A percentile compares a stretch with the other conserved stretches of the same genome.
These are phyloP conservation scores for Talaromyces sp. DNA, from an alignment of 2,329 filamentous ascomycete genomes.

Conservation along the genomic window DNA sequence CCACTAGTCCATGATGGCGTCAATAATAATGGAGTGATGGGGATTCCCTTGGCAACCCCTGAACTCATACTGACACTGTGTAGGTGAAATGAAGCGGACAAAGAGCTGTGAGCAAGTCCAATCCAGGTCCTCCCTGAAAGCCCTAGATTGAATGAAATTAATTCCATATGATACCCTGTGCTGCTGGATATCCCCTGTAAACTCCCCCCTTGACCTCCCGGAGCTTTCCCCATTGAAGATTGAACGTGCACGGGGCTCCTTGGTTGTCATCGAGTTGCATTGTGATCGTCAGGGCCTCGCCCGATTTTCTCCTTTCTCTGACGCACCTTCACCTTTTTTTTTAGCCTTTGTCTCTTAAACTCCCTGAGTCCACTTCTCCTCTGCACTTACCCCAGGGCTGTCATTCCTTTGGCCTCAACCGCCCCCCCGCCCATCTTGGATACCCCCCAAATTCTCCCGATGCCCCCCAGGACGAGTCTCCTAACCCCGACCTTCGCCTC, in stretches of 20 bases:
- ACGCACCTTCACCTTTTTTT: slow-evolving; percentile 5
- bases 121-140: too few species aligned
- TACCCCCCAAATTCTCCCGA: not conserved
- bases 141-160: too few species aligned
- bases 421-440: slow-evolving; percentile 14
- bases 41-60: slow-evolving; percentile 1
- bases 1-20: not conserved
- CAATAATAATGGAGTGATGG: not conserved
- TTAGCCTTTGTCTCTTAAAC: not conserved
- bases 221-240: not conserved
- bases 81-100: too few species aligned
- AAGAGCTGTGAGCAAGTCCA: too few species aligned
- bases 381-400: slow-evolving; percentile 19
- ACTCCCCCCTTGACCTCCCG: not conserved
- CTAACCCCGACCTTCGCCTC: not conserved
- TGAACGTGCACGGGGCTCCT: slow-evolving; percentile 17
- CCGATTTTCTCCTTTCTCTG: slow-evolving; percentile 22
- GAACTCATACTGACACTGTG: too few species aligned
- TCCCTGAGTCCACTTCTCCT: too few species aligned
- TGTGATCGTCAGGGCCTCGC: slow-evolving; percentile 30
- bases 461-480: not conserved
- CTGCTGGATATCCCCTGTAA: not conserved
- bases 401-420: slow-evolving; percentile 29
- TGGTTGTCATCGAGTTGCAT: slow-evolving; percentile 15
- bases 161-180: too few species aligned